Conservation (phyloP, 2,329 filamentous ascomycete species). For the Arthrinium puccinioides region DNA sequence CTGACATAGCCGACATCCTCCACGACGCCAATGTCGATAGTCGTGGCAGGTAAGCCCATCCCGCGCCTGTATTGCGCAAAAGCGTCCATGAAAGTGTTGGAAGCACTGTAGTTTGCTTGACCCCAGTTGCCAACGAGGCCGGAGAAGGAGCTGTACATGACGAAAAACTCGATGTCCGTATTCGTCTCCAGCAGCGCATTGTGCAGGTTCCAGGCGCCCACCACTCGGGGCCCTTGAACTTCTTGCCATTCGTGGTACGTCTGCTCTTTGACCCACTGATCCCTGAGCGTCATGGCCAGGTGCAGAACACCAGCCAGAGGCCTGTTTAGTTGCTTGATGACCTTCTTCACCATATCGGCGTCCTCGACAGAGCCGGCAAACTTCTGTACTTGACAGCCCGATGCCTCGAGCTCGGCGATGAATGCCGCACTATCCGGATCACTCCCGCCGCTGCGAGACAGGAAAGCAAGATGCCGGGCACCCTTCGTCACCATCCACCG, state of each 20-base stretch:
- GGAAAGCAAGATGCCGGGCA: conserved; percentile 37
- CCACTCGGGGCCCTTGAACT: conserved; percentile 17
- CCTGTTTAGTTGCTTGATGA: not conserved
- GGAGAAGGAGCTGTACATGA: conserved; percentile 12
- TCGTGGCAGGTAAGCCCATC: conserved; percentile 19
- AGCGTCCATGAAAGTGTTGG: conserved; percentile 24
- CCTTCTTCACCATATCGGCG: not conserved
- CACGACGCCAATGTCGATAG: conserved; percentile 26
- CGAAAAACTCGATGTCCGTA: conserved; percentile 17
- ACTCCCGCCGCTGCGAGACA: conserved; percentile 24
- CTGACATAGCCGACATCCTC: conserved; percentile 2
- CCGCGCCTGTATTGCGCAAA: conserved; percentile 20
- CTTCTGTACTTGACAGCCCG: not conserved
- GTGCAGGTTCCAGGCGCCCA: conserved; percentile 22
- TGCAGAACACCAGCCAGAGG: conserved; percentile 22
- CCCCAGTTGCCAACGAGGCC: conserved; percentile 12
- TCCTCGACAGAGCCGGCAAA: not conserved
- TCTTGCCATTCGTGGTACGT: conserved; percentile 12
- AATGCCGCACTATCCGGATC: not conserved
- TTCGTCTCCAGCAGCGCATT: conserved; percentile 4
- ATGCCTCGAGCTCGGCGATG: not conserved
- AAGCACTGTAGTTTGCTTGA: conserved; percentile 25
- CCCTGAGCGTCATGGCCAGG: conserved; percentile 20
- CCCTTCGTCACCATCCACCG: conserved; percentile 41
- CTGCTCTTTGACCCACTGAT: conserved; percentile 9